Base-by-base conservation (phyloP, 805 yeast genomes). In the Candida mattraensis region DNA sequence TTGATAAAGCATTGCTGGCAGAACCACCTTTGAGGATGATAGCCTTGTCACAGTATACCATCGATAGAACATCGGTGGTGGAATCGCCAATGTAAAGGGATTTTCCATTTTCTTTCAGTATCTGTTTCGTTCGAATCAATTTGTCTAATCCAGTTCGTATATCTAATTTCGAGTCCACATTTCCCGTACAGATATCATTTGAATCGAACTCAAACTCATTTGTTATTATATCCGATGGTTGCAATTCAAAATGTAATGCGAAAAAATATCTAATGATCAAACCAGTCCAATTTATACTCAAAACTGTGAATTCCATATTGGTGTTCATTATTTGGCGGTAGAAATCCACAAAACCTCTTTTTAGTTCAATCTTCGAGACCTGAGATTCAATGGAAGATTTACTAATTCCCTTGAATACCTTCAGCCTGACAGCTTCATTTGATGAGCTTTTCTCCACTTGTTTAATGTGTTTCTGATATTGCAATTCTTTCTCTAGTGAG, bases 271-370 rank as follows among this genome's bases (percentile, higher is more conserved):
- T 50, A 29, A 80, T 78, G 13, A 78, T 58, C 9, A 60, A 14
- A 1, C 67, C 63, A 6, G 83, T 72, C 87, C 87, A 80, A 53
- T 79, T 79, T 30, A 79, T 76, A 46, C 85, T 79, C 20, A 80
- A 46, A 2, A 80, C 61, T 7, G 35, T 34, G 27, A 58, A 49
- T 9, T 32, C 30, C 5, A 36, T 17, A n/a, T 29, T 23, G 5
- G 37, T 13, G 10, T 35, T 7, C 9, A 18, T 18, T 7, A 44
- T 11, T 6, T 28, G 15, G 5, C 33, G 33, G 24, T 45, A 46
- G 44, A 71, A 63, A 12, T 57, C 54, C 28, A 53, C 35, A 47
- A 72, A 70, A 0, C 74, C 76, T 0, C 55, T 56, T 16, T 65
- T 62, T 7, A 74, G 47, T 13, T 48, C 45, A 3, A 78, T 67